These are phyloP conservation scores for Trichoderma citrinoviride DNA, from an alignment of 2,329 filamentous ascomycete species.

Conservation along the genomic window DNA sequence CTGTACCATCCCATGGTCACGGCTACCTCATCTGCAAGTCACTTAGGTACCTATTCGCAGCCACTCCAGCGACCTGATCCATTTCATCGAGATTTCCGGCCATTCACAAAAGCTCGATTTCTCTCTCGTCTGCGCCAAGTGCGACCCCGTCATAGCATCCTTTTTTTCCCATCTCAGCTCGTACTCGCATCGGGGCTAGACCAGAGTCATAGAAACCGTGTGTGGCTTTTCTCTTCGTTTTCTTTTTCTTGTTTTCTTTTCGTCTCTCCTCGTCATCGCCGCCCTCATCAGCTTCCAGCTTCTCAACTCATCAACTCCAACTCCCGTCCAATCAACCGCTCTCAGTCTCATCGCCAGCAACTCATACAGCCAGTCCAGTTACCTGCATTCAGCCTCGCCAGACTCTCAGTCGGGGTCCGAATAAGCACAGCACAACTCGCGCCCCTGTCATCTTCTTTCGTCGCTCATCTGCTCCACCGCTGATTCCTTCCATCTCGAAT, in stretches of 20 bases:
- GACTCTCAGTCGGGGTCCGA: too few relatives aligned
- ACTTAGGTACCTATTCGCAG: neutral
- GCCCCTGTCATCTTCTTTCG: neutral
- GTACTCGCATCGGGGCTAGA: neutral
- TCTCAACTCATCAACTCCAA: too few relatives aligned
- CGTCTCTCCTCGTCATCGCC: neutral
- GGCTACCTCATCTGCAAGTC: too few relatives aligned
- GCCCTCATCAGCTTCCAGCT: too few relatives aligned
- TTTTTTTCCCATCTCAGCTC: neutral
- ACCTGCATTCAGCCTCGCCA: neutral
- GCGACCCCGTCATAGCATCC: neutral
- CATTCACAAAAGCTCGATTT: neutral
- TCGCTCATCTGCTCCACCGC: slow-evolving; percentile 10
- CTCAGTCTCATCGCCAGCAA: too few relatives aligned
- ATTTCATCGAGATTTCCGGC: slow-evolving; percentile 13
- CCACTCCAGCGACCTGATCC: neutral
- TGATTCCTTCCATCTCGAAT: neutral
- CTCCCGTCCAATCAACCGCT: too few relatives aligned
- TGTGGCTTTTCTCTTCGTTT: neutral
- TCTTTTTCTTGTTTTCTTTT: neutral
- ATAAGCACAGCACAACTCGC: too few relatives aligned
- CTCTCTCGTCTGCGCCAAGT: neutral
- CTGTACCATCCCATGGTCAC: too few relatives aligned
- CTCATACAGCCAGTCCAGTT: neutral
- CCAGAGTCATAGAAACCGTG: neutral